Evolutionary conservation across 148 eudicot genomes (phyloP).

Genomic region (Fagopyrum esculentum): DNA sequence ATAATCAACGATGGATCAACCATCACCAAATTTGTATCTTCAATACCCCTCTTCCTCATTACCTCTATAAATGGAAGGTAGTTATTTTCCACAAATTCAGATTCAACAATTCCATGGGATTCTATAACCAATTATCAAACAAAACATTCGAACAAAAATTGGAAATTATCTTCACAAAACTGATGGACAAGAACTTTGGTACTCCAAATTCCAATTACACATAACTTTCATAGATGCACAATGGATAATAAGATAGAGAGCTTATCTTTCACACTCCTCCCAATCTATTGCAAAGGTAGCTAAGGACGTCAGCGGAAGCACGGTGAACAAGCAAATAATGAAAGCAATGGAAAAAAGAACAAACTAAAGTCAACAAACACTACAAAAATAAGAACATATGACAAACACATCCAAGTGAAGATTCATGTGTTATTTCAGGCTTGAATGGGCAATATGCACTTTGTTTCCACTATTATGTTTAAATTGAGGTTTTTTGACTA

Average conservation of each 20-base stretch:
- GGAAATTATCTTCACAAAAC: neutral
- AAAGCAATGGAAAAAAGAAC: too few relatives aligned
- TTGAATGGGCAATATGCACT: too few relatives aligned
- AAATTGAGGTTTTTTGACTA: too few relatives aligned
- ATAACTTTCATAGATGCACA: neutral
- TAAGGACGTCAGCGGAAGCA: neutral
- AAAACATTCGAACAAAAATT: neutral
- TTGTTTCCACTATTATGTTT: too few relatives aligned
- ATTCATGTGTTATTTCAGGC: too few relatives aligned
- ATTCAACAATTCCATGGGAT: slow-evolving; percentile 96
- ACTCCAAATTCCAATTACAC: neutral
- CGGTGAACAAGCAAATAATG: neutral
- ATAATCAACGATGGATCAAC: slow-evolving; percentile 88
- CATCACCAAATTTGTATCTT: slow-evolving; percentile 97
- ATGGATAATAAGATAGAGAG: neutral
- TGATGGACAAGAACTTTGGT: neutral
- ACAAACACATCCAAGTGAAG: too few relatives aligned
- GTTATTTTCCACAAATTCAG: slow-evolving; percentile 91
- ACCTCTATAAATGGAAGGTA: slow-evolving; percentile 82
- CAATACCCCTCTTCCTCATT: slow-evolving; percentile 94
- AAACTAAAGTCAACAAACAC: too few relatives aligned
- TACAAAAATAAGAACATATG: too few relatives aligned
- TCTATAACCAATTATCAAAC: slow-evolving; percentile 33
- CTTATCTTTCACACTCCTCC: neutral
- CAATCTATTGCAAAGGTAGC: neutral